Percentiles rank a stretch among this genome's conserved stretches.
These are phyloP conservation scores for Sporisorium sorghi DNA, from an alignment of 1,284 basidiomycete genomes.

Conservation along the genomic window DNA sequence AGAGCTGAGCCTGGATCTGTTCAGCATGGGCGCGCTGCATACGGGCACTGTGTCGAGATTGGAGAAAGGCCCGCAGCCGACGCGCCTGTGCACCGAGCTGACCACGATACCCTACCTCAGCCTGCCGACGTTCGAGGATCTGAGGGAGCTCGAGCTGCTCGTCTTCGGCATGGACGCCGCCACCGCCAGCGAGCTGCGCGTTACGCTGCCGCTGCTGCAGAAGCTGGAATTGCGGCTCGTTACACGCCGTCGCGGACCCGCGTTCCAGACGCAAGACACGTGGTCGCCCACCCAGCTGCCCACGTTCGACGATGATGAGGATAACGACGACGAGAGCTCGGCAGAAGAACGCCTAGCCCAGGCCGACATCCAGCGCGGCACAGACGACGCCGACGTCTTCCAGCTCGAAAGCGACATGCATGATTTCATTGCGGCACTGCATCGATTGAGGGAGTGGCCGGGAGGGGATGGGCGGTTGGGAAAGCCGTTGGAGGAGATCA, in stretches of 20 bases:
- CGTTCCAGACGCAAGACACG: constrained; percentile 30
- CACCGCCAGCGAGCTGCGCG: constrained; percentile 41
- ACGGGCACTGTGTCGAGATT: constrained; percentile 34
- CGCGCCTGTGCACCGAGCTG: constrained; percentile 50
- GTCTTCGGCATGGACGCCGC: constrained; percentile 53
- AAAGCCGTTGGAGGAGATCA: constrained; percentile 25
- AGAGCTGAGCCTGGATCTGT: constrained; percentile 59
- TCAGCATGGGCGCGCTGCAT: constrained; percentile 51
- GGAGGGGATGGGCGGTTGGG: constrained; percentile 26
- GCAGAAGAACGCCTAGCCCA: constrained; percentile 14
- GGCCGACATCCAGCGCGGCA: constrained; percentile 15
- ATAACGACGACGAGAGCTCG: constrained; percentile 9
- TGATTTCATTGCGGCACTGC: constrained; percentile 41
- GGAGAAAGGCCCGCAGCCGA: constrained; percentile 48
- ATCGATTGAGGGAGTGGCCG: constrained; percentile 35
- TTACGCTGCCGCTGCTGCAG: constrained; percentile 38
- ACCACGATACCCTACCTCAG: constrained; percentile 52
- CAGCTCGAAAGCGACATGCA: constrained; percentile 40
- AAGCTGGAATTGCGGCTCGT: constrained; percentile 51
- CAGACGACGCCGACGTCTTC: constrained; percentile 21
- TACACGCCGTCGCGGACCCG: constrained; percentile 26
- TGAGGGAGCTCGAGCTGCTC: constrained; percentile 52
- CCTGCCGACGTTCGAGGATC: constrained; percentile 52
- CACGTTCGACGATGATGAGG: constrained; percentile 20
- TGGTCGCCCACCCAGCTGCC: constrained; percentile 36